Evolutionary conservation across 78 protist genomes (phyloP), one percentile per base, ranked within the genome.

Genomic region (Dictyostelium discoideum): DNA sequence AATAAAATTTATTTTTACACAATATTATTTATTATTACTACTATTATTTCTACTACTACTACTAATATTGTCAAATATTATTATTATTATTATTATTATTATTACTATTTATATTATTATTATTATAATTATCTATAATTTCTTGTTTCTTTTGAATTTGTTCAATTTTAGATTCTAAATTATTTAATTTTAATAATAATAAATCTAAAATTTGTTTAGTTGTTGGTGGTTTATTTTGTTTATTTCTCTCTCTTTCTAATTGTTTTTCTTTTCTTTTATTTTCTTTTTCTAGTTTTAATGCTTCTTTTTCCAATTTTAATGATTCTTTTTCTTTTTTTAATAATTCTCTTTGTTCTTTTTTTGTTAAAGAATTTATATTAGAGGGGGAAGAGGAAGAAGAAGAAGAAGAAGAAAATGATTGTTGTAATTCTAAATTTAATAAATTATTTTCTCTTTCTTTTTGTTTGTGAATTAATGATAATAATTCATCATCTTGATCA

Each of bases 101-200:
- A 67, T 67, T 26, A 69, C 10, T 69, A 26, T 11, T 26, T 26
- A 26, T 69, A 26, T 11, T 69, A 26, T 69, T 69, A 26, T 69
- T 29, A 69, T 24, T 26, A 69, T 11, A 24, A 69, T 69, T 69
- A 24, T 69, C 14, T 3, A 9, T 24, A 20, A 26, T 10, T 10
- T 69, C 77, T 69, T 69, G 77, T 69, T 69, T 69, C 18, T 69
- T 26, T 69, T 69, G 77, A 69, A 69, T 69, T 69, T 69, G 77
- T 24, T n/a, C 39, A 67, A 67, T 67, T 67, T 67, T 67, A 24
- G 8, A 8, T 67, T 67, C 76, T 67, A 67, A 67, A 67, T 67
- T 24, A 24, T 67, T 67, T n/a, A 67, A 24, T 67, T 67, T 67
- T 67, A 26, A 24, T 24, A 67, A 8, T 11, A 67, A 67, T 67